Base-by-base conservation (phyloP, 805 yeast genomes). In the Pichia rugopelliculosa region DNA sequence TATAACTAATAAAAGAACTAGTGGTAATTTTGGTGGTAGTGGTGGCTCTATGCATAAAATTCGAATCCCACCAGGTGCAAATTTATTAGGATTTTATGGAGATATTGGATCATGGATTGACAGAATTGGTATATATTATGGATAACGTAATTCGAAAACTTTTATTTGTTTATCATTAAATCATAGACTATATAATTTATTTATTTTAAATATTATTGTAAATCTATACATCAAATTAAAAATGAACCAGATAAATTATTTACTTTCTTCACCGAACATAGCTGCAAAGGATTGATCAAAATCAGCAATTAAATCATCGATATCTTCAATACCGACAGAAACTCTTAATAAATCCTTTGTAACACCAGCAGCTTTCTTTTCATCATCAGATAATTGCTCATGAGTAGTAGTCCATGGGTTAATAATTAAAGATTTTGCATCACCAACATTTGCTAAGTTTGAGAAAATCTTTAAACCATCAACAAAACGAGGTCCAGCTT, bases 351-450 rank as follows among this genome's bases (percentile, higher is more conserved):
- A 76, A 56, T 87, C 96, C 58, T 84, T 82, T 47, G 93, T 78
- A 49, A 91, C 97, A 68, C 97, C 97, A 43, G 95, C 75, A 13
- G 84, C 80, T 38, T 69, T 48, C 70, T 87, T 87, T 72, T 88
- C 97, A 55, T 81, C 85, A 41, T 86, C 88, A 38, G 72, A 67
- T 61, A 91, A 76, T 72, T 93, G 98, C 66, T 88, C 90, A 69
- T 91, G 99, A 23, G 98, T 91, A 37, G 98, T 93, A 69, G 78
- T 88, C 76, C 84, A 90, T 55, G 99, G 99, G 46, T 96, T 90
- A 67, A 91, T 91, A 49, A 91, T 95, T 64, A 91, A 76, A 40
- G 98, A 87, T 73, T 91, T 93, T 44, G 91, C 82, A 62, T 91
- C 99, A 64, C 99, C 99, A 50, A 91, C 97, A 61, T 91, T 91